These are phyloP conservation scores for Cladosporium cucumerinum DNA, from an alignment of 2,329 filamentous ascomycete genomes.

Conservation along the genomic window DNA sequence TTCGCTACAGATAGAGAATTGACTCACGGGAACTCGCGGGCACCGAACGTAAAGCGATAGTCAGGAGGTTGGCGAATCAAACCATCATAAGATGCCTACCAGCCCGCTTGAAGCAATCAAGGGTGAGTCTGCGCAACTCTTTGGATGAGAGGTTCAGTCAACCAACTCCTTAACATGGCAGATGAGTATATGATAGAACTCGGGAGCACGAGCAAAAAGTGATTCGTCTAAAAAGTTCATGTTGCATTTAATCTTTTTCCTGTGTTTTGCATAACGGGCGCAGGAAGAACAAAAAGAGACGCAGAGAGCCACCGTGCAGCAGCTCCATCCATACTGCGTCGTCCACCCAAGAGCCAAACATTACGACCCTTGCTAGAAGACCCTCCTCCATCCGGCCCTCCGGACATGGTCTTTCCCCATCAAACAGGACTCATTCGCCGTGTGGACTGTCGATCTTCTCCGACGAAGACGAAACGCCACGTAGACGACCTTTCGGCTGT, in stretches of 20 bases:
- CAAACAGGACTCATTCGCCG: not conserved
- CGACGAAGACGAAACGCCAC: not conserved
- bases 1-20: no score
- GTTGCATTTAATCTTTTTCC: slow-evolving; percentile 3
- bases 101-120: not conserved
- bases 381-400: not conserved
- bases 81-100: no score
- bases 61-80: no score
- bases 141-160: not conserved
- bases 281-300: not conserved
- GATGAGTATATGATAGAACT: not conserved
- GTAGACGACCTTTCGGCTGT: slow-evolving; percentile 14
- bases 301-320: not conserved
- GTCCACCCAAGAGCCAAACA: not conserved
- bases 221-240: slow-evolving; percentile 7
- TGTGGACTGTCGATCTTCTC: not conserved
- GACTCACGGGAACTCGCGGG: no score
- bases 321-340: not conserved
- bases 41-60: no score
- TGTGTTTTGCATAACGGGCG: not conserved
- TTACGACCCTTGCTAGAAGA: not conserved
- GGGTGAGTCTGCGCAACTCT: no score
- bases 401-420: not conserved
- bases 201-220: not conserved
- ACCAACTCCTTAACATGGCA: not conserved